phyloP scores from a whole-genome alignment of 306 rosid genomes.

The Pyrus communis region DNA sequence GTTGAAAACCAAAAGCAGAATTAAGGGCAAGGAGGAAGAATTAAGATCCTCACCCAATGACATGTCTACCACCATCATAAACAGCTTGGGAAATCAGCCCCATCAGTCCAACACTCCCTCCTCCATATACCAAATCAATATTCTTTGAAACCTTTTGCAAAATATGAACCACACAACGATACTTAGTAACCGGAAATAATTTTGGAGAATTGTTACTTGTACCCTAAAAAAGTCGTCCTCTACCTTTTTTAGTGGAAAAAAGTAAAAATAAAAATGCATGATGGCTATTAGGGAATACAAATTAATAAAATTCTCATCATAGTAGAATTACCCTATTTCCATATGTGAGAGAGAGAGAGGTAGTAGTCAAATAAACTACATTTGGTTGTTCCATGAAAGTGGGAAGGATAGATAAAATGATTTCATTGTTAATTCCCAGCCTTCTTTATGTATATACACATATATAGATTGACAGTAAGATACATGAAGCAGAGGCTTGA shows the following conservation, averaged over 20 bases:
- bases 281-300: neutral
- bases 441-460: neutral
- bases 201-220: neutral
- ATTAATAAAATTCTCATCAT: neutral
- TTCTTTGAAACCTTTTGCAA: slow-evolving; percentile 63
- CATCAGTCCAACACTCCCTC: slow-evolving; percentile 98
- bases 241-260: no score
- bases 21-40: neutral
- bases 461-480: neutral
- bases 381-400: neutral
- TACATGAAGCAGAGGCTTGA: neutral
- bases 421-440: neutral
- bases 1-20: neutral
- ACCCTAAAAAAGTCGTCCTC: neutral
- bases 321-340: neutral
- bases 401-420: neutral
- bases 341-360: neutral
- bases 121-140: slow-evolving; percentile 96
- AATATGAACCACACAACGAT: neutral
- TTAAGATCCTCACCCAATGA: slow-evolving; percentile 56
- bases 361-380: neutral
- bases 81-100: slow-evolving; percentile 94
- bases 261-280: neutral
- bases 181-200: neutral
- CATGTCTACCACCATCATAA: slow-evolving; percentile 83